phyloP scores from a whole-genome alignment of 140 eudicot species.

The Oenanthe javanica region DNA sequence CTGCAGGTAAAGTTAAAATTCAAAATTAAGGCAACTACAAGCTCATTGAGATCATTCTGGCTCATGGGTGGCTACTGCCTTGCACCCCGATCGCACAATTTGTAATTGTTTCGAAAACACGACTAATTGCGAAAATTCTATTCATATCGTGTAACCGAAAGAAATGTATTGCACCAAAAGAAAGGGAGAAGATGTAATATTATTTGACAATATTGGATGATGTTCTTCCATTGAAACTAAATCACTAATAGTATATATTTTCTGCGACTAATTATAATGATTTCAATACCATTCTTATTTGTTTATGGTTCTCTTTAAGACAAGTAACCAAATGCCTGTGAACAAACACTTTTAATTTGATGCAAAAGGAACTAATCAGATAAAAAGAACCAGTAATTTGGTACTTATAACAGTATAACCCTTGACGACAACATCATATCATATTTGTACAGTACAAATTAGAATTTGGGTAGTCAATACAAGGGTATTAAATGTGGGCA shows the following conservation, averaged over 20 bases:
- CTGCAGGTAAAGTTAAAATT: too few species aligned
- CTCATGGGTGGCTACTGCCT: too few species aligned
- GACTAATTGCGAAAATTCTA: too few species aligned
- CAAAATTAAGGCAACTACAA: too few species aligned
- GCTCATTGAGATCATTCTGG: too few species aligned
- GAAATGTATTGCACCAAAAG: too few species aligned
- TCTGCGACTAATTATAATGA: too few species aligned
- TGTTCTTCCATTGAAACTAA: background rate
- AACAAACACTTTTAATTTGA: background rate
- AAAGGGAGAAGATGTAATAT: background rate
- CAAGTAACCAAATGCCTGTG: background rate
- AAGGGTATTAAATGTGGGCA: constrained; percentile 1
- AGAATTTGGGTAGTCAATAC: background rate
- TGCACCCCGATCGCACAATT: too few species aligned
- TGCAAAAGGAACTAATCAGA: background rate
- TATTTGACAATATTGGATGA: background rate
- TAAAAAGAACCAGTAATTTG: background rate
- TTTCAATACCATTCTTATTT: background rate
- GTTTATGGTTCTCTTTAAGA: background rate
- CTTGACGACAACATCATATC: background rate
- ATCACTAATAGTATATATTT: background rate
- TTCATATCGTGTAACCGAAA: too few species aligned
- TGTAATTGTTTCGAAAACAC: too few species aligned
- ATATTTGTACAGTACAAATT: background rate
- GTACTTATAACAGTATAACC: background rate